Conservation (phyloP, 1,284 basidiomycete species). For the Bjerkandera adusta region DNA sequence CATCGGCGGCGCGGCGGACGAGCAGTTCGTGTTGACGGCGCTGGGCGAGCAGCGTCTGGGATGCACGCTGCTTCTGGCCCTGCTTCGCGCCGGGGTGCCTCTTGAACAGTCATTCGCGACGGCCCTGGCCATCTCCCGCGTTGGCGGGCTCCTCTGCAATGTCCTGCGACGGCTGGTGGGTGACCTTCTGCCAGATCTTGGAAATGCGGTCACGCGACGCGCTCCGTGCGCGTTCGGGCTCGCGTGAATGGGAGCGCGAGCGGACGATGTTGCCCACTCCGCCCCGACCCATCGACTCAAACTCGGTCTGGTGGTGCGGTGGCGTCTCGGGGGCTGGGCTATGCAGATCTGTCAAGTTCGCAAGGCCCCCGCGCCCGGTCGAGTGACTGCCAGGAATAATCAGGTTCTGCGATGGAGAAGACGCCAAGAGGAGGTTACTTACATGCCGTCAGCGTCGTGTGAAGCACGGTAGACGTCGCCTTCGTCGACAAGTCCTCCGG, state of each 20-base stretch:
- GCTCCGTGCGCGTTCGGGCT: slow-evolving; percentile 22
- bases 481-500: slow-evolving; percentile 36
- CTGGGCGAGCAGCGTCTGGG: slow-evolving; percentile 19
- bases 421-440: slow-evolving; percentile 25
- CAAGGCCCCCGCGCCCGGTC: slow-evolving; percentile 66
- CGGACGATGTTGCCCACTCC: slow-evolving; percentile 68
- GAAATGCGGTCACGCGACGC: slow-evolving; percentile 18
- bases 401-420: neutral
- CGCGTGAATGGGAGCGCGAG: slow-evolving; percentile 40
- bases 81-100: slow-evolving; percentile 23
- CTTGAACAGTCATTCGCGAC: slow-evolving; percentile 26
- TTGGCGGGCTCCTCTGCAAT: slow-evolving; percentile 6
- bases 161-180: slow-evolving; percentile 13
- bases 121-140: neutral
- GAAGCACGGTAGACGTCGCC: slow-evolving; percentile 38
- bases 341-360: slow-evolving; percentile 49
- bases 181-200: slow-evolving; percentile 20
- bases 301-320: slow-evolving; percentile 23
- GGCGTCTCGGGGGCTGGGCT: slow-evolving; percentile 40
- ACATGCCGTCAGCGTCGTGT: slow-evolving; percentile 39
- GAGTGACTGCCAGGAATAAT: slow-evolving; percentile 46
- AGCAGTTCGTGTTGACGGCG: slow-evolving; percentile 17
- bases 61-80: slow-evolving; percentile 21
- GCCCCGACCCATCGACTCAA: slow-evolving; percentile 60
- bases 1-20: slow-evolving; percentile 13